Conservation (phyloP, 139 green algal genomes). For the Tetraselmis striata region DNA sequence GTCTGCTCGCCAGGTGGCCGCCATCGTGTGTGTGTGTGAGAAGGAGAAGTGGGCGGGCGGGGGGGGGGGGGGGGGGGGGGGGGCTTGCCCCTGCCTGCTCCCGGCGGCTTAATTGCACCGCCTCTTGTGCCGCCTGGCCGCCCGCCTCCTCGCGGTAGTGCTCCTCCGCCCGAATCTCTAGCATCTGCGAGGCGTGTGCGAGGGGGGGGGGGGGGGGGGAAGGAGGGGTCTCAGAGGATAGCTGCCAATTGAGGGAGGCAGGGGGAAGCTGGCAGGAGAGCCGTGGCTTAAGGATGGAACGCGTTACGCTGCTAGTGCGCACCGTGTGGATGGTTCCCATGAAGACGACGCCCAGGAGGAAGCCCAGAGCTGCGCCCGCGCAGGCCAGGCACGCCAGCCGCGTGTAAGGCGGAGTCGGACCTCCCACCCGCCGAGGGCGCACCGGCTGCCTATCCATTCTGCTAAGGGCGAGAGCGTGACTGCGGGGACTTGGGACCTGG, state of each 20-base stretch:
- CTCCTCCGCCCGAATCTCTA: background rate
- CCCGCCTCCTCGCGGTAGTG: background rate
- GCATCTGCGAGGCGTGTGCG: background rate
- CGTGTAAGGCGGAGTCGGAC: background rate
- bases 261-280: background rate
- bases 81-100: constrained; percentile 13
- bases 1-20: background rate
- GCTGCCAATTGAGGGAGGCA: background rate
- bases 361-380: background rate
- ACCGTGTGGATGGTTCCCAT: background rate
- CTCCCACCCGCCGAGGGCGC: no score
- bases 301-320: no score
- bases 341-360: background rate
- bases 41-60: background rate
- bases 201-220: background rate
- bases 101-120: constrained; percentile 30
- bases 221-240: background rate
- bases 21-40: no score
- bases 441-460: no score
- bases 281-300: no score
- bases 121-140: constrained; percentile 29
- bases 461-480: no score
- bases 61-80: background rate
- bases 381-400: background rate
- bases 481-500: no score